These are phyloP conservation scores for Capsella bursapastoris DNA, from an alignment of 345 rosid species.

Conservation along the genomic window DNA sequence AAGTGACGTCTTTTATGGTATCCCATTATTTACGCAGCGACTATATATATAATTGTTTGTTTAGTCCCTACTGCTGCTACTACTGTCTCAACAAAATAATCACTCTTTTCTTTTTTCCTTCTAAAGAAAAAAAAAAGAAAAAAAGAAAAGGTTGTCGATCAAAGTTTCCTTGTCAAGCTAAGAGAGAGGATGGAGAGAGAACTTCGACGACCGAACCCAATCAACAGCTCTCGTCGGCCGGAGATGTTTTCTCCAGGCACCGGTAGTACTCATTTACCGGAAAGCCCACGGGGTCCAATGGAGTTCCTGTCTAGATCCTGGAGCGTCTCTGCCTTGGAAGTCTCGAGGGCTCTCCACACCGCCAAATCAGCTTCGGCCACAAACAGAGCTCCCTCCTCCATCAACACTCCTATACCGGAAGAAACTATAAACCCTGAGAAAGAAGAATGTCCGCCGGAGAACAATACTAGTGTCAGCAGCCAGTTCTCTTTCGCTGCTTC, in stretches of 20 bases:
- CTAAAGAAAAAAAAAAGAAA: neutral
- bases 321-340: slow-evolving; percentile 83
- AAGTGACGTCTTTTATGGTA: slow-evolving; percentile 34
- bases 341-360: slow-evolving; percentile 68
- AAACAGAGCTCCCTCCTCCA: slow-evolving; percentile 43
- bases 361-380: slow-evolving; percentile 36
- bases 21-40: slow-evolving; percentile 41
- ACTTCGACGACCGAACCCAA: slow-evolving; percentile 47
- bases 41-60: slow-evolving; percentile 17
- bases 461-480: slow-evolving; percentile 17
- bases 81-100: neutral
- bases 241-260: slow-evolving; percentile 40
- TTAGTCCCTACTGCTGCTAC: too few species aligned
- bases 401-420: slow-evolving; percentile 69
- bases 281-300: slow-evolving; percentile 90
- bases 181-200: slow-evolving; percentile 46
- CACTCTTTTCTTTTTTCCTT: neutral
- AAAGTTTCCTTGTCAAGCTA: slow-evolving; percentile 25
- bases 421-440: slow-evolving; percentile 45
- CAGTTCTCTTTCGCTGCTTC: slow-evolving; percentile 76
- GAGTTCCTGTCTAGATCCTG: slow-evolving; percentile 93
- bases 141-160: slow-evolving; percentile 21
- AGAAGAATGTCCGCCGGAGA: slow-evolving; percentile 40
- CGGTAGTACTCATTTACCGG: slow-evolving; percentile 57
- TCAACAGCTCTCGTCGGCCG: slow-evolving; percentile 49